Conservation (phyloP, 2,329 filamentous ascomycete species). For the Trichoderma sp. region DNA sequence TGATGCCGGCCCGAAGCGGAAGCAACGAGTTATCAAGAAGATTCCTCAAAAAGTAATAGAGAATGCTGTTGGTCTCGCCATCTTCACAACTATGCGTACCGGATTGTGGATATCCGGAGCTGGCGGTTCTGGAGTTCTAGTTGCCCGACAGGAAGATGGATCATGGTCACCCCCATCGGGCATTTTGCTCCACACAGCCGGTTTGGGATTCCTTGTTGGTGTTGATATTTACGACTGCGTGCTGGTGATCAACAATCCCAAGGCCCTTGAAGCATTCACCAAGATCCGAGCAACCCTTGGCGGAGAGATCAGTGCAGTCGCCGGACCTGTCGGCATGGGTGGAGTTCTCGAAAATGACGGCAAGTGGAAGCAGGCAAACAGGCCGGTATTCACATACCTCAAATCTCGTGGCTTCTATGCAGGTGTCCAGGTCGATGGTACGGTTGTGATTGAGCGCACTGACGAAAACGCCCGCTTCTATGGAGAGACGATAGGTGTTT, state of each 20-base stretch:
- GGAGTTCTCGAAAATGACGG: conserved; percentile 51
- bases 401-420: conserved; percentile 80
- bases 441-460: conserved; percentile 71
- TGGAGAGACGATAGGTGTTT: conserved; percentile 48
- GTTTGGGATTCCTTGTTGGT: conserved; percentile 69
- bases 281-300: conserved; percentile 67
- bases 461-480: conserved; percentile 83
- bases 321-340: conserved; percentile 61
- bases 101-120: conserved; percentile 58
- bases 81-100: conserved; percentile 64
- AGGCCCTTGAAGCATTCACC: conserved; percentile 68
- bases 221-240: conserved; percentile 79
- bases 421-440: conserved; percentile 78
- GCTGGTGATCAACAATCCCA: conserved; percentile 69
- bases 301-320: conserved; percentile 67
- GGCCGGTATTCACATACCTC: conserved; percentile 78
- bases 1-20: conserved; percentile 39
- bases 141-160: conserved; percentile 59
- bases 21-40: conserved; percentile 50
- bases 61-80: conserved; percentile 60
- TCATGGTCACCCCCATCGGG: conserved; percentile 73
- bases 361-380: conserved; percentile 36
- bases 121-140: conserved; percentile 60
- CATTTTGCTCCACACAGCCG: conserved; percentile 70
- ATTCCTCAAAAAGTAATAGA: conserved; percentile 50